Evolutionary conservation across 2,329 filamentous ascomycete genomes (phyloP).

Genomic region (Penicillium decumbens): DNA sequence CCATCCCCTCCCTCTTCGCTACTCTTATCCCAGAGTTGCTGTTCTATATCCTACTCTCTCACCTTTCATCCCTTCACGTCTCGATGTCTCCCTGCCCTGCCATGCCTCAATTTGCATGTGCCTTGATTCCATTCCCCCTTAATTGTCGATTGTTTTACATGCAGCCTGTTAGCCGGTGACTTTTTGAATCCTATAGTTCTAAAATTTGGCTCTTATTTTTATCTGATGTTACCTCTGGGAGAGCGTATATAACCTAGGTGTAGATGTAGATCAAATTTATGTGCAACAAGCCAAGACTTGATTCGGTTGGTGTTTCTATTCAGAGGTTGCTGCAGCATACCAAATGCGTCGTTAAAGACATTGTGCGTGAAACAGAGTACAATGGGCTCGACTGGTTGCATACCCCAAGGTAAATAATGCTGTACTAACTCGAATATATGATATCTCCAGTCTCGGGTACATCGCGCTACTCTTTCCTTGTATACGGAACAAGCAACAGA

Average conservation of each 20-base stretch:
- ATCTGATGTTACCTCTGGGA: background rate
- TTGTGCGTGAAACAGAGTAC: no score
- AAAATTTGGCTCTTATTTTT: slow-evolving; percentile 1
- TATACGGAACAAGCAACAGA: background rate
- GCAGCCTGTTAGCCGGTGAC: slow-evolving; percentile 15
- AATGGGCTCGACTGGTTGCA: no score
- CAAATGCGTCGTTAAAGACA: no score
- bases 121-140: slow-evolving; percentile 1
- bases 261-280: background rate
- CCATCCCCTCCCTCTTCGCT: background rate
- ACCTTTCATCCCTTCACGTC: background rate
- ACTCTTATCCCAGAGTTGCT: background rate
- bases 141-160: slow-evolving; percentile 3
- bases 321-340: no score
- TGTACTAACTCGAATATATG: background rate
- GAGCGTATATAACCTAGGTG: no score
- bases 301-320: background rate
- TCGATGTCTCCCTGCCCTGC: background rate
- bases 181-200: slow-evolving; percentile 1
- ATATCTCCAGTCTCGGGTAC: background rate
- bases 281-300: background rate
- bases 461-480: background rate
- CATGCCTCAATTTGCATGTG: slow-evolving; percentile 5
- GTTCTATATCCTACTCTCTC: background rate
- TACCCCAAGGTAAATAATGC: no score